Percentiles rank a stretch among this genome's conserved stretches.
Evolutionary conservation across 2,329 filamentous ascomycete species (phyloP).

Genomic region (Gliomastix tumulicola): DNA sequence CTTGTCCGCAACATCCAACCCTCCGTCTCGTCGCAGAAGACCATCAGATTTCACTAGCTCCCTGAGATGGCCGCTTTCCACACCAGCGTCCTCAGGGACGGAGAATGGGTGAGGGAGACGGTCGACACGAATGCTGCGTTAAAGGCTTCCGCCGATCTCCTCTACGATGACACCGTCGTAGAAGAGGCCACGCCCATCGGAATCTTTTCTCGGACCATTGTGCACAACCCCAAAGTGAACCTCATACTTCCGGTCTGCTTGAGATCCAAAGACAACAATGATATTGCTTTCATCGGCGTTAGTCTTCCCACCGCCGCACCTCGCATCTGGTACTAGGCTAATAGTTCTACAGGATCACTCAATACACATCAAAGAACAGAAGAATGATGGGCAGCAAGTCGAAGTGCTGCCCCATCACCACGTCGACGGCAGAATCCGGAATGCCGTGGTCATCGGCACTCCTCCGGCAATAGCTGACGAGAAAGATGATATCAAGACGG

Average conservation of each 20-base stretch:
- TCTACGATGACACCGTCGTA: neutral
- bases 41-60: no score
- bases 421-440: constrained; percentile 72
- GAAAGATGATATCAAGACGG: neutral
- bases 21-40: no score
- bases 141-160: constrained; percentile 21
- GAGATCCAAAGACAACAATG: constrained; percentile 62
- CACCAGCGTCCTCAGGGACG: constrained; percentile 44
- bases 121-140: constrained; percentile 35
- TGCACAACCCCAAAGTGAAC: constrained; percentile 68
- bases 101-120: constrained; percentile 50
- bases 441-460: constrained; percentile 68
- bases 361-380: constrained; percentile 73
- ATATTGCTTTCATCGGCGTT: constrained; percentile 81
- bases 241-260: constrained; percentile 77
- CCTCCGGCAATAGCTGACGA: neutral
- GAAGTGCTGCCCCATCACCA: constrained; percentile 73
- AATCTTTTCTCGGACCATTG: constrained; percentile 69
- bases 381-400: constrained; percentile 60
- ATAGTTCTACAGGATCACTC: constrained; percentile 60
- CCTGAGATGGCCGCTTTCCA: no score
- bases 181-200: constrained; percentile 51
- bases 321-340: no score
- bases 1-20: no score
- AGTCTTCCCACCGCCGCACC: constrained; percentile 21